Percentiles rank a stretch among this genome's conserved stretches.
phyloP scores from a whole-genome alignment of 2,329 filamentous ascomycete genomes.

The Dryadomyces quercivorus region DNA sequence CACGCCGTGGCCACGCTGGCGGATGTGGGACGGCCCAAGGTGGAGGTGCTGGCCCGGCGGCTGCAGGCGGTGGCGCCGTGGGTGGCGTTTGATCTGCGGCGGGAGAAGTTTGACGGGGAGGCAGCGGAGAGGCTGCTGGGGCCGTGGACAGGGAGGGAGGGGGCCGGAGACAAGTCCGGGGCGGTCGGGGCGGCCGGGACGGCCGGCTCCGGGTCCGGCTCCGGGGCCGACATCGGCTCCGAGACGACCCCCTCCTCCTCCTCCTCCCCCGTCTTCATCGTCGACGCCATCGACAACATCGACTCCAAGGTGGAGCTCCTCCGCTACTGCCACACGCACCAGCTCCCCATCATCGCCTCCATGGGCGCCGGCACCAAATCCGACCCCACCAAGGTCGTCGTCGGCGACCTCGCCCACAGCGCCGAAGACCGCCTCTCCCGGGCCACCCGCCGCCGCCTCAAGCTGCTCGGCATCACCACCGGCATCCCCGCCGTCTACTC shows the following conservation, averaged over 20 bases:
- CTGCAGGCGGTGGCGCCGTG: conserved; percentile 83
- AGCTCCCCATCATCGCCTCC: conserved; percentile 74
- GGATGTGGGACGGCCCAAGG: conserved; percentile 88
- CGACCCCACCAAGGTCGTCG: conserved; percentile 67
- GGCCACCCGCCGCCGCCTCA: conserved; percentile 67
- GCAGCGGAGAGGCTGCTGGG: conserved; percentile 56
- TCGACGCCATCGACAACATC: conserved; percentile 98
- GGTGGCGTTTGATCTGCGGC: conserved; percentile 76
- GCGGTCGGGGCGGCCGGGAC: too few relatives aligned
- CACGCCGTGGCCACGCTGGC: conserved; percentile 89
- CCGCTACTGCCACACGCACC: conserved; percentile 71
- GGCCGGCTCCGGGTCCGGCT: too few relatives aligned
- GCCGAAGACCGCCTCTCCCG: conserved; percentile 83
- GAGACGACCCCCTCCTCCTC: neutral
- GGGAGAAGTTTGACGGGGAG: conserved; percentile 66
- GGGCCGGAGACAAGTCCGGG: conserved; percentile 6
- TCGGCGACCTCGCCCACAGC: conserved; percentile 81
- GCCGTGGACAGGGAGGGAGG: conserved; percentile 43
- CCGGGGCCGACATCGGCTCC: too few relatives aligned
- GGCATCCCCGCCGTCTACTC: conserved; percentile 91
- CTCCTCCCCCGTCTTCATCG: conserved; percentile 62
- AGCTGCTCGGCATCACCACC: conserved; percentile 62
- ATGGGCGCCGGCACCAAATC: conserved; percentile 98
- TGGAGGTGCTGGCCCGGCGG: conserved; percentile 67
- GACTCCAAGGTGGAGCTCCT: conserved; percentile 88